phyloP scores from a whole-genome alignment of 331 rosid species.

The Saraca asoca region DNA sequence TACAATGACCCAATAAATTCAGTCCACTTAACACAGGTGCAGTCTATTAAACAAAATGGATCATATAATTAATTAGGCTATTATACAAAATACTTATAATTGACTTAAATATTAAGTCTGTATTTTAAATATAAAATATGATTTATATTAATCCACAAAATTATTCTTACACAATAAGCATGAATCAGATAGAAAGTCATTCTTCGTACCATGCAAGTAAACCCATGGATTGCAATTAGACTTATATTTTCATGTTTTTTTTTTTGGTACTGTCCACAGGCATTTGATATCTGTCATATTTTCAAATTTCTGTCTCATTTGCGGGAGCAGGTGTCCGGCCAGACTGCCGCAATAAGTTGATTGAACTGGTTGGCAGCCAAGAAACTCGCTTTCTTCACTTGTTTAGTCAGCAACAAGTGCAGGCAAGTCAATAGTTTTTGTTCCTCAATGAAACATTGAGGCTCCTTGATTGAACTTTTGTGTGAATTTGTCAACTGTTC shows the following conservation, averaged over 20 bases:
- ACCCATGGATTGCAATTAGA: conserved; percentile 26
- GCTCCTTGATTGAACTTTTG: conserved; percentile 22
- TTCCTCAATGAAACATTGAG: conserved; percentile 16
- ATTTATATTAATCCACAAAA: too few relatives aligned
- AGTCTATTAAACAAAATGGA: too few relatives aligned
- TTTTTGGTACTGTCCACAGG: neutral
- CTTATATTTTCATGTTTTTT: neutral
- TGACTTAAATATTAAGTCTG: too few relatives aligned
- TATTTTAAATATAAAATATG: too few relatives aligned
- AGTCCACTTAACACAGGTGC: too few relatives aligned
- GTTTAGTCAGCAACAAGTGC: conserved; percentile 94
- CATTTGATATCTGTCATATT: conserved; percentile 13
- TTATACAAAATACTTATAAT: too few relatives aligned
- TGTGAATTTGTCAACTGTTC: conserved; percentile 2
- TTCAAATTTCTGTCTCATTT: conserved; percentile 80
- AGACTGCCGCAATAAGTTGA: conserved; percentile 70
- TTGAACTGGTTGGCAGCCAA: conserved; percentile 73
- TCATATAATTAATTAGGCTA: too few relatives aligned
- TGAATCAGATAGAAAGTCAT: too few relatives aligned
- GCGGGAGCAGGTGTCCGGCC: conserved; percentile 64
- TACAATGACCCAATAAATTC: too few relatives aligned
- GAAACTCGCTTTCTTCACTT: conserved; percentile 68
- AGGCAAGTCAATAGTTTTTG: conserved; percentile 49
- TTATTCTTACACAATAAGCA: too few relatives aligned
- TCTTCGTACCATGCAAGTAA: conserved; percentile 95